Evolutionary conservation across 805 yeast genomes (phyloP), one percentile per base, ranked within the genome.

Genomic region (Candida tammaniensis): DNA sequence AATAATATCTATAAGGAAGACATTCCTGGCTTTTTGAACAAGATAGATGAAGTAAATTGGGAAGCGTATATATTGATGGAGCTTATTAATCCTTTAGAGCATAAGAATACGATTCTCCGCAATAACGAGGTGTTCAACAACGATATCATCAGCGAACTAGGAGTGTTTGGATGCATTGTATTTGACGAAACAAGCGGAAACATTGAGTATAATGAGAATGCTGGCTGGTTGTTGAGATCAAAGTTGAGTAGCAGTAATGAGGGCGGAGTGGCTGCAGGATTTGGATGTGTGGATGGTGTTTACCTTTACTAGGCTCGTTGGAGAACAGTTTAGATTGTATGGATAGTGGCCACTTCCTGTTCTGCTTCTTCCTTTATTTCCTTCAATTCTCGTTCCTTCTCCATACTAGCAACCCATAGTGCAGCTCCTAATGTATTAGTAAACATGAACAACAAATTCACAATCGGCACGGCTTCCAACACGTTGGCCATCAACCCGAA

Each of bases 251-350:
- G 82, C 3, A 83, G 95, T 35, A 81, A 93, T 59, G 99, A 93
- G 65, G 98, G 98, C 24, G 99, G 99, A 24, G 97, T 93, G 21
- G 98, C 98, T 15, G 98, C 98, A 11, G 99, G 99, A 1, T 91
- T 86, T 61, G 99, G 98, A 5, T 88, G 97, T 59, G 86, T 93
- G 25, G 98, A 93, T 59, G 84, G 88, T 51, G 70, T 88, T 23
- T 76, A 79, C 40, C 62, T 86, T 26, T 68, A 72, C 35, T 39
- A 30, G 27, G n/a, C 17, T 12, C 13, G 27, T 9, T 24, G 15
- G 6, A 24, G 16, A 11, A 7, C 9, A 11, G 9, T 11, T 7
- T 19, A 7, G 9, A 19, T 7, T 10, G 22, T 19, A 7, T 22
- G 9, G 11, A 17, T 17, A 15, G 12, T 7, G 12, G 17, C 21